A percentile compares a stretch with the other conserved stretches of the same genome.
phyloP scores from a whole-genome alignment of 495 filamentous ascomycete genomes.

The Aspergillus ostianus region DNA sequence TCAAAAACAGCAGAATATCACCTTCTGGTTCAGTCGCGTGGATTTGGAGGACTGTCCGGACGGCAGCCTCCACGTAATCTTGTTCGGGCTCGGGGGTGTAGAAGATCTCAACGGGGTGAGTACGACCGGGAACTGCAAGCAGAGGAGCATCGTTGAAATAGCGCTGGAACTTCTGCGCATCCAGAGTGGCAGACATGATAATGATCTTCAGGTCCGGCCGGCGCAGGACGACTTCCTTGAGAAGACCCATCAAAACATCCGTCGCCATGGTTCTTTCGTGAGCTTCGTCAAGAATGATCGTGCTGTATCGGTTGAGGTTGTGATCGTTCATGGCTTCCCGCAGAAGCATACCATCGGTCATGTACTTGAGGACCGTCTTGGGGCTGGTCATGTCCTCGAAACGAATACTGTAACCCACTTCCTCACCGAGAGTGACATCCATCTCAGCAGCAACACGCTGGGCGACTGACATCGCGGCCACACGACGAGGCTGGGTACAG shows the following conservation, averaged over 20 bases:
- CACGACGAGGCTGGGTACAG: constrained; percentile 96
- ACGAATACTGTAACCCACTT: constrained; percentile 98
- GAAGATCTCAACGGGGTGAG: constrained; percentile 96
- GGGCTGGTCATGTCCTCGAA: constrained; percentile 93
- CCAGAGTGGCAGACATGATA: constrained; percentile 97
- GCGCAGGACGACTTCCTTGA: constrained; percentile 79
- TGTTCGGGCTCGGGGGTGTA: constrained; percentile 96
- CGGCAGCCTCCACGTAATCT: constrained; percentile 93
- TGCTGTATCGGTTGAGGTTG: constrained; percentile 86
- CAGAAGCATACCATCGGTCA: constrained; percentile 99
- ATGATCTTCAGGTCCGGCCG: constrained; percentile 91
- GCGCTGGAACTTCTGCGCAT: constrained; percentile 96
- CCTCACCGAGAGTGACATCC: constrained; percentile 90
- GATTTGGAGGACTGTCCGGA: constrained; percentile 94
- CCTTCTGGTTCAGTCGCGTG: constrained; percentile 90
- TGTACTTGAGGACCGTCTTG: constrained; percentile 96
- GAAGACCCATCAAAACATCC: constrained; percentile 91
- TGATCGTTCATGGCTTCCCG: constrained; percentile 98
- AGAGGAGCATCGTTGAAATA: constrained; percentile 95
- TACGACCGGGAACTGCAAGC: constrained; percentile 91
- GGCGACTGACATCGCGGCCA: constrained; percentile 98
- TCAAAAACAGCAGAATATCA: constrained; percentile 94
- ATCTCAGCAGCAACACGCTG: constrained; percentile 97
- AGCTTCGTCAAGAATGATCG: constrained; percentile 97
- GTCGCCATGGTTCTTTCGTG: constrained; percentile 95